Evolutionary conservation across 2,329 filamentous ascomycete genomes (phyloP), one percentile per base, ranked within the genome.

Genomic region (Tolypocladium cylindrosporum): DNA sequence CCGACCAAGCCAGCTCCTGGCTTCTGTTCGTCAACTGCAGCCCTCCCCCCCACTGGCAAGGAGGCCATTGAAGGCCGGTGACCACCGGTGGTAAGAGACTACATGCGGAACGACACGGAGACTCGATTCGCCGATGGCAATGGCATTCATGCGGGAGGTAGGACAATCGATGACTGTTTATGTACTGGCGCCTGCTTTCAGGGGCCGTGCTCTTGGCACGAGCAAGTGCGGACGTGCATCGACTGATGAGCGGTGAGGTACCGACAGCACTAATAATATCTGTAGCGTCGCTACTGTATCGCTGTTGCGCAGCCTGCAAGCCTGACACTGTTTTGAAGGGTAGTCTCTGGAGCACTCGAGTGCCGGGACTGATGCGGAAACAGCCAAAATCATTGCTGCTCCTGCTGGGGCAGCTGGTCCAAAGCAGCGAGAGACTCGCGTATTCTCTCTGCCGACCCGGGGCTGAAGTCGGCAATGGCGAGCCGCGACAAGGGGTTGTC

Each of bases 401-500:
- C 52, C 52, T 14, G 14, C 34, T 21, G 10, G 31, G 21, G 42
- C 14, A 31, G 21, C 21, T 39, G 19, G 10, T 48, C 31, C 56
- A 62, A 36, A 24, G 57, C 41, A 19, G 53, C 58, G 13, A 65
- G 55, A 14, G 58, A 60, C 27, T 50, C 40, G 36, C 42, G 53
- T 24, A 60, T 56, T n/a, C 19, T 58, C 11, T 39, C 31, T 37
- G 59, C 59, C 11, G 69, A 68, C 34, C 65, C 55, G 45, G 65
- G 59, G 41, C 61, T 65, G 61, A 76, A 75, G 62, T 72, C 70
- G 55, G 61, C 59, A 59, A 77, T 68, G 42, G 71, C 73, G 52
- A 69, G 59, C 41, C 60, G 60, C 34, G 70, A 66, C 55, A 76
- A 63, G 53, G 64, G 65, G 56, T 84, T 77, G 34, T 78, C 77